Evolutionary conservation across 129 eudicot species (phyloP), one percentile per base, ranked within the genome.

Genomic region (Centaurea solstitialis): DNA sequence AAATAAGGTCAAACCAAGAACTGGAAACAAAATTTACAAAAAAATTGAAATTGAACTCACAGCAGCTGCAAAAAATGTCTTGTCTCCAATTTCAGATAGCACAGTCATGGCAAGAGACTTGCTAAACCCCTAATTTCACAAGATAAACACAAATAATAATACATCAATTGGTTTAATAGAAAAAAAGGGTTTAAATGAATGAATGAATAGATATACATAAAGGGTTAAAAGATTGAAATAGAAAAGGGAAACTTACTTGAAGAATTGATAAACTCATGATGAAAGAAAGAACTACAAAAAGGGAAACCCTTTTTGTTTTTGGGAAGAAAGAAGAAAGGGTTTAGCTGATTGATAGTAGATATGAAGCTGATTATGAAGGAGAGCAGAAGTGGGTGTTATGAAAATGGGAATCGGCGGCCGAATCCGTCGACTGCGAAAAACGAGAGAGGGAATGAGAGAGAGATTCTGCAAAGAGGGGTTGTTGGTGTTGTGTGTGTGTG

Each of bases 71-170:
- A 94, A 88, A 88, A 94, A 94, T 0, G 98, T 94, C 85, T 94
- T 94, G 81, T 94, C 98, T 2, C 98, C 98, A 74, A 94, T 94
- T 90, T 94, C 98, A n/a, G 98, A 94, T 7, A 94, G 88, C 80
- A 94, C 92, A 38, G 97, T 94, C 98, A 94, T 94, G 13, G 96
- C 98, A 80, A 94, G 88, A 43, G 98, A 94, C 89, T 94, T 94
- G 37, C 94, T 86, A 72, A 94, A 94, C 9, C 98, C 98, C 98
- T 94, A 61, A 68, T 68, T 41, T 45, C 71, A 80, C 23, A 22
- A 75, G 1, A 61, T 3, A n/a, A 1, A 26, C 30, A 26, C 30
- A 26, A 38, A n/a, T n/a, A n/a, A n/a, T n/a, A 2, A 73, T 9
- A 78, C n/a, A 84, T 10, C 37, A 26, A 35, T 45, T 3, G 4